Conservation (phyloP, 192 early-diverging fungal genomes). For the Phlyctochytrium planicorne region DNA sequence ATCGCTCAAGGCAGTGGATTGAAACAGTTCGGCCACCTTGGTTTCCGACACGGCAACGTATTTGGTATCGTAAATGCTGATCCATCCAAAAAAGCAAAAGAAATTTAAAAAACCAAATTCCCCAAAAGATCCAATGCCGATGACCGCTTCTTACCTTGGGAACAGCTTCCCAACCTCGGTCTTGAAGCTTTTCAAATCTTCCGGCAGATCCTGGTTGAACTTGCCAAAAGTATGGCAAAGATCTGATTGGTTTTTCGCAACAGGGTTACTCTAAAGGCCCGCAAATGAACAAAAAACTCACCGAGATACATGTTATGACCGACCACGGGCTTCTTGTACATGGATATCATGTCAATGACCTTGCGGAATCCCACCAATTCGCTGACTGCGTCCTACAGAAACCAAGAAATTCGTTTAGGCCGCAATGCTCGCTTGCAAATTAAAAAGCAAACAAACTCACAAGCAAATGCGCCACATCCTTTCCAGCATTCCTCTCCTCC, state of each 20-base stretch:
- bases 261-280: neutral
- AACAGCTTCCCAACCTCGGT: conserved; percentile 52
- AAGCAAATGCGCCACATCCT: conserved; percentile 16
- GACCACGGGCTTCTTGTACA: conserved; percentile 72
- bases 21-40: conserved; percentile 13
- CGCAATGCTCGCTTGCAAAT: neutral
- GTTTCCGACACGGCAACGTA: conserved; percentile 54
- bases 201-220: conserved; percentile 71
- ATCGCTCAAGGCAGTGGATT: conserved; percentile 40
- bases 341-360: conserved; percentile 75
- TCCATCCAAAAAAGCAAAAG: conserved; percentile 5
- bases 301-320: conserved; percentile 86
- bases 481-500: conserved; percentile 41
- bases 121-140: conserved; percentile 58
- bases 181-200: conserved; percentile 70
- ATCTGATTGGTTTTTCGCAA: conserved; percentile 42
- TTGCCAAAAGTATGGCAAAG: conserved; percentile 76
- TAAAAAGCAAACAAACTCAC: neutral
- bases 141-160: conserved; percentile 62
- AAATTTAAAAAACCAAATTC: conserved; percentile 41
- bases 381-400: conserved; percentile 45
- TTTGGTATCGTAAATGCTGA: conserved; percentile 78
- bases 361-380: conserved; percentile 66
- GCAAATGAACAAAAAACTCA: conserved; percentile 15
- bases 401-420: conserved; percentile 5